A percentile compares a stretch with the other conserved stretches of the same genome.
phyloP scores from a whole-genome alignment of 139 green algal species.

The Closterium sp. region DNA sequence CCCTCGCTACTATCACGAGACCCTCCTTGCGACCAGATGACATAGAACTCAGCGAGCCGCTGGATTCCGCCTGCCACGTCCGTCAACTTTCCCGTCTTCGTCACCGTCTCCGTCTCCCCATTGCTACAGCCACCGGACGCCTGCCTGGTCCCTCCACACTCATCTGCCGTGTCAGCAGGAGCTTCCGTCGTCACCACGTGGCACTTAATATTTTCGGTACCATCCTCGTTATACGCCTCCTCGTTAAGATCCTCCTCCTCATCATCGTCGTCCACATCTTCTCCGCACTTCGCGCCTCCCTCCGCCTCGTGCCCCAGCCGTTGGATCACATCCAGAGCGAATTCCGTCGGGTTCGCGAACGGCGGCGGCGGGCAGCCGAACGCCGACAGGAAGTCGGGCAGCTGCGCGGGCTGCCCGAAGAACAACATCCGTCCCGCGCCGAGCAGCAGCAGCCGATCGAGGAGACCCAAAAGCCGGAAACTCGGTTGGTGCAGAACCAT shows the following conservation, averaged over 20 bases:
- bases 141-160: background rate
- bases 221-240: background rate
- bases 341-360: background rate
- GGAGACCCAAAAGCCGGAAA: slow-evolving; percentile 37
- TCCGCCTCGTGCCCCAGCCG: background rate
- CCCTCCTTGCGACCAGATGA: background rate
- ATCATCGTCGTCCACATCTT: background rate
- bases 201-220: background rate
- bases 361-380: background rate
- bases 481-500: slow-evolving; percentile 94
- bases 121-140: background rate
- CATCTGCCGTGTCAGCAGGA: background rate
- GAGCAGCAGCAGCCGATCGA: slow-evolving; percentile 35
- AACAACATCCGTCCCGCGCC: background rate
- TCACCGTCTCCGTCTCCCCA: background rate
- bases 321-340: background rate
- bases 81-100: background rate
- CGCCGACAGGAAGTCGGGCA: background rate
- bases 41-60: background rate
- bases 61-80: background rate
- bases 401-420: background rate
- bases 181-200: background rate
- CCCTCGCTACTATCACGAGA: no score
- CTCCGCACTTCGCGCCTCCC: background rate
- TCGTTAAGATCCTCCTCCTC: no score